Evolutionary conservation across 495 filamentous ascomycete species (phyloP).

Genomic region (Hypomontagnella submonticulosa): DNA sequence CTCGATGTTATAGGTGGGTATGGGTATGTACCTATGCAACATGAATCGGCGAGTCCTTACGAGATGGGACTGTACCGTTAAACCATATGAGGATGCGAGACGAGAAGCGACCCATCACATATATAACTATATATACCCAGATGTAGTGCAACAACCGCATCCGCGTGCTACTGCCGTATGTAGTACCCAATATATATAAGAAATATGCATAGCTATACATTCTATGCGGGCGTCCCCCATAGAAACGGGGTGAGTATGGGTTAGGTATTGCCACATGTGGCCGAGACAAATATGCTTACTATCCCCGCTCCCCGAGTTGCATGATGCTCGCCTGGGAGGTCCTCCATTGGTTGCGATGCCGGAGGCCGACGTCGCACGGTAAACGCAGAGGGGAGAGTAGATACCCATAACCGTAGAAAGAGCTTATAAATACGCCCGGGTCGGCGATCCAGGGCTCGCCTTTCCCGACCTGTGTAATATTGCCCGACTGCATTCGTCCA

Average conservation of each 20-base stretch:
- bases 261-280: conserved; percentile 32
- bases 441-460: conserved; percentile 36
- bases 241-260: conserved; percentile 26
- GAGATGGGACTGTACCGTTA: no score
- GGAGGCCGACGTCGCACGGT: conserved; percentile 40
- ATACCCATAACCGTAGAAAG: conserved; percentile 10
- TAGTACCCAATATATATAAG: conserved; percentile 28
- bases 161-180: no score
- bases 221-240: conserved; percentile 12
- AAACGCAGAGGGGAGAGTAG: conserved; percentile 17
- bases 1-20: no score
- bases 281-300: conserved; percentile 35
- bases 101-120: no score
- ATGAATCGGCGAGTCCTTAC: no score
- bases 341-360: conserved; percentile 33
- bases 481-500: conserved; percentile 23
- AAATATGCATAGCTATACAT: conserved; percentile 13
- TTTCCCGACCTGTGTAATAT: conserved; percentile 20
- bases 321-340: conserved; percentile 19
- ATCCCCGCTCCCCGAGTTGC: conserved; percentile 27
- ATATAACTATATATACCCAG: background rate
- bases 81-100: no score
- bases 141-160: conserved; percentile 6
- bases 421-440: conserved; percentile 30
- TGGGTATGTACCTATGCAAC: no score